Conservation (phyloP, 176 grass and related monocot genomes). For the Oryza coarctata region DNA sequence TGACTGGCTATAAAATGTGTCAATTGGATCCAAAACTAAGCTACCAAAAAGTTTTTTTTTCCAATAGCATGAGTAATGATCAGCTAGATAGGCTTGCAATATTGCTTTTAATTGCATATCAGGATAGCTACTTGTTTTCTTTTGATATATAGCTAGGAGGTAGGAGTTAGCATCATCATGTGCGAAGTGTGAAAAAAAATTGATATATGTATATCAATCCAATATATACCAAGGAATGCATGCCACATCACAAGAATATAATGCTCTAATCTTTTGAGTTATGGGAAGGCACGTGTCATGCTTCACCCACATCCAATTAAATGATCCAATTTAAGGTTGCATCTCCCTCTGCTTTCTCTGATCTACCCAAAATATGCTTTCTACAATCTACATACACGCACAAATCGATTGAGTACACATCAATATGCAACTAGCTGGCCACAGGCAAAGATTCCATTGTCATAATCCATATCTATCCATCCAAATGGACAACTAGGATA, state of each 20-base stretch:
- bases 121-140: too few relatives aligned
- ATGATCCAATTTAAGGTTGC: slow-evolving; percentile 7
- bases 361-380: slow-evolving; percentile 1
- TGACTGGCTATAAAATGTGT: too few relatives aligned
- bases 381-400: neutral
- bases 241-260: slow-evolving; percentile 11
- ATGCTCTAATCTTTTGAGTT: slow-evolving; percentile 30
- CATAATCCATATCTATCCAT: neutral
- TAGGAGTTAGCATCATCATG: neutral
- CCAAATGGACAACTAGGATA: neutral
- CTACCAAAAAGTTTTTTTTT: too few relatives aligned
- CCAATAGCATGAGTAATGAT: too few relatives aligned
- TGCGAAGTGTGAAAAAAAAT: neutral
- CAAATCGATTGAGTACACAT: neutral
- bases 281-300: slow-evolving; percentile 35
- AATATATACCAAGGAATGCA: neutral
- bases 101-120: too few relatives aligned
- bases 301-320: slow-evolving; percentile 15
- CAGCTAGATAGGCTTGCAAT: too few relatives aligned
- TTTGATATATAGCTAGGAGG: too few relatives aligned
- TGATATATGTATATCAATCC: neutral
- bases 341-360: slow-evolving; percentile 23
- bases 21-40: too few relatives aligned
- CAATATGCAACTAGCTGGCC: neutral
- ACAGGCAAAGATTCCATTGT: neutral